phyloP scores from a whole-genome alignment of 331 rosid genomes.

The Dryas integrifolia region DNA sequence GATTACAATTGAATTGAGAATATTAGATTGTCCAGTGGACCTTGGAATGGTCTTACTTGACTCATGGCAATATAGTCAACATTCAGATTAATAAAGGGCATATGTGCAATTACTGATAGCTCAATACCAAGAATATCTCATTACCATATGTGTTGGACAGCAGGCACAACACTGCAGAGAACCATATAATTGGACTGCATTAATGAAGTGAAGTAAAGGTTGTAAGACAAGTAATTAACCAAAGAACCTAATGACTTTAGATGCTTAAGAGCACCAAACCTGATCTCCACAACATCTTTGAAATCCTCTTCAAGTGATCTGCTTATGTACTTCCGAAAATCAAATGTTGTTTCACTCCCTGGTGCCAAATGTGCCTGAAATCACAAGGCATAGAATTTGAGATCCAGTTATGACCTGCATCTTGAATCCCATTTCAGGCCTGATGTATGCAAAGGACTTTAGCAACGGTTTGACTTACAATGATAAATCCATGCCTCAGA shows the following conservation, averaged over 20 bases:
- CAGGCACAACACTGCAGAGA: conserved; percentile 50
- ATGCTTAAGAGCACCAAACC: conserved; percentile 35
- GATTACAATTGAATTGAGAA: too few species aligned
- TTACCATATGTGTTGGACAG: conserved; percentile 56
- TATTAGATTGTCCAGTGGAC: too few species aligned
- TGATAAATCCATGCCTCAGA: conserved; percentile 67
- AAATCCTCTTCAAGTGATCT: conserved; percentile 73
- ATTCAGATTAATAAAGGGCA: too few species aligned
- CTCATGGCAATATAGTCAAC: too few species aligned
- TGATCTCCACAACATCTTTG: conserved; percentile 63
- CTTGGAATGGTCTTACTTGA: too few species aligned
- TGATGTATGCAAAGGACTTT: not conserved
- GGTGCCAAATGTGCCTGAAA: conserved; percentile 71
- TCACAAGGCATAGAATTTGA: conserved; percentile 1
- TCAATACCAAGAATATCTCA: not conserved
- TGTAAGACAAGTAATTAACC: not conserved
- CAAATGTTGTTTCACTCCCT: conserved; percentile 43
- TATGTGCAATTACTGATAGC: too few species aligned
- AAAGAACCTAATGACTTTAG: conserved; percentile 10
- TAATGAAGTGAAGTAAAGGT: conserved; percentile 7
- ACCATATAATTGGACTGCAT: conserved; percentile 67
- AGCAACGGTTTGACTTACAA: conserved; percentile 35
- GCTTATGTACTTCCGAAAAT: conserved; percentile 59
- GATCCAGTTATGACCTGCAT: not conserved
- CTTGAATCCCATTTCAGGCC: not conserved